Evolutionary conservation across 257 asterid genomes (phyloP).

Genomic region (Ilex asprella): DNA sequence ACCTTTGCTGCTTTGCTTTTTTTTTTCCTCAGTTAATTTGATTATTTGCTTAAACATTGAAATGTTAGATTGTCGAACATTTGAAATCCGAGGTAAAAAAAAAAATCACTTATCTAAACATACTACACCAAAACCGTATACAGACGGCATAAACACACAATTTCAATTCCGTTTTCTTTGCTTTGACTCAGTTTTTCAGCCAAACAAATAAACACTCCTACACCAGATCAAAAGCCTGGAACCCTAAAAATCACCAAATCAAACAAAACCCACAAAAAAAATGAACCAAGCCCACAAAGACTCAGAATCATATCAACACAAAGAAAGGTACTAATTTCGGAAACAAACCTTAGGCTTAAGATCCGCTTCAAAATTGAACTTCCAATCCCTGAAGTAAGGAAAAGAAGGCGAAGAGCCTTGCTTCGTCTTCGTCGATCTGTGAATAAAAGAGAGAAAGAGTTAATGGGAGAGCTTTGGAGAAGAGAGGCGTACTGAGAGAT

Average conservation of each 20-base stretch:
- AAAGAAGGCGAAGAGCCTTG: conserved; percentile 33
- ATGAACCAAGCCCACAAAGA: not conserved
- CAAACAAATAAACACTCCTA: not conserved
- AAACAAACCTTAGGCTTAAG: conserved; percentile 49
- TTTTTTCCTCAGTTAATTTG: too few relatives aligned
- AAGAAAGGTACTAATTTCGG: not conserved
- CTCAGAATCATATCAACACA: not conserved
- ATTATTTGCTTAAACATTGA: too few relatives aligned
- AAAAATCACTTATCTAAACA: too few relatives aligned
- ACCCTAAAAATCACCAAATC: not conserved
- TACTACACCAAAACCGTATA: too few relatives aligned
- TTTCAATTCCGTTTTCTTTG: not conserved
- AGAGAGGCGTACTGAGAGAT: too few relatives aligned
- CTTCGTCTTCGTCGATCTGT: too few relatives aligned
- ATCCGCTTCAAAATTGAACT: conserved; percentile 38
- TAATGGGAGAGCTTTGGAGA: too few relatives aligned
- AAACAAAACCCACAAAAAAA: conserved; percentile 6
- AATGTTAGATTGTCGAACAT: too few relatives aligned
- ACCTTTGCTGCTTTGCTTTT: too few relatives aligned
- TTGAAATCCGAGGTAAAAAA: too few relatives aligned
- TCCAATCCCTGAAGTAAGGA: conserved; percentile 41
- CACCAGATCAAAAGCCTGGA: conserved; percentile 3
- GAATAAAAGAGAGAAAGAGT: too few relatives aligned
- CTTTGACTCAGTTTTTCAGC: not conserved
- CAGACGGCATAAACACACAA: too few relatives aligned